These are phyloP conservation scores for Shiraia sp. DNA, from an alignment of 2,329 filamentous ascomycete species.

Conservation along the genomic window DNA sequence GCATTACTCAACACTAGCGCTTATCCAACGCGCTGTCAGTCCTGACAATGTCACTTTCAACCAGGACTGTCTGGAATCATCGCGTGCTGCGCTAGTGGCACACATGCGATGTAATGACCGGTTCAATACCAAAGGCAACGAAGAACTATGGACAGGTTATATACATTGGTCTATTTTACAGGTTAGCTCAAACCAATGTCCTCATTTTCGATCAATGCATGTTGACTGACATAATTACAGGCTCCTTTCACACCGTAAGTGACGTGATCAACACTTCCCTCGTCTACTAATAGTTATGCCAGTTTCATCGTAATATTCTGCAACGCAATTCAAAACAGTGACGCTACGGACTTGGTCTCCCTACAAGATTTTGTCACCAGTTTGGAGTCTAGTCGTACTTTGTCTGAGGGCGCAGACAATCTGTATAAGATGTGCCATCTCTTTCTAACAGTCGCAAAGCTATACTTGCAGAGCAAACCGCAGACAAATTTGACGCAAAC, in stretches of 20 bases:
- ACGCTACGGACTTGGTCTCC: constrained; percentile 56
- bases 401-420: constrained; percentile 63
- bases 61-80: constrained; percentile 36
- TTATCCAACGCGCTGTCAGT: constrained; percentile 39
- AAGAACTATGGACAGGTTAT: constrained; percentile 41
- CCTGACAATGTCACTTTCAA: constrained; percentile 37
- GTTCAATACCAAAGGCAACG: constrained; percentile 37
- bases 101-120: constrained; percentile 33
- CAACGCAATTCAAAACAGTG: constrained; percentile 56
- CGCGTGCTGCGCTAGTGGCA: constrained; percentile 35
- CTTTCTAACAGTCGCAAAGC: constrained; percentile 62
- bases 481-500: constrained; percentile 40
- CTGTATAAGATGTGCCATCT: constrained; percentile 66
- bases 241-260: constrained; percentile 52
- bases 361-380: constrained; percentile 62
- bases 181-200: constrained; percentile 5
- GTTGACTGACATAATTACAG: constrained; percentile 44
- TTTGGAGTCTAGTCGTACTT: constrained; percentile 55
- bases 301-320: constrained; percentile 55
- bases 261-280: not conserved
- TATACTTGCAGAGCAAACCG: constrained; percentile 65
- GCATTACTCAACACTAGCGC: constrained; percentile 37
- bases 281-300: not conserved
- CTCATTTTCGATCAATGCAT: constrained; percentile 1
- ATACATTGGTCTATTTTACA: constrained; percentile 38